A percentile compares a stretch with the other conserved stretches of the same genome.
These are phyloP conservation scores for Xerocomus amazonicus DNA, from an alignment of 1,284 basidiomycete species.

Conservation along the genomic window DNA sequence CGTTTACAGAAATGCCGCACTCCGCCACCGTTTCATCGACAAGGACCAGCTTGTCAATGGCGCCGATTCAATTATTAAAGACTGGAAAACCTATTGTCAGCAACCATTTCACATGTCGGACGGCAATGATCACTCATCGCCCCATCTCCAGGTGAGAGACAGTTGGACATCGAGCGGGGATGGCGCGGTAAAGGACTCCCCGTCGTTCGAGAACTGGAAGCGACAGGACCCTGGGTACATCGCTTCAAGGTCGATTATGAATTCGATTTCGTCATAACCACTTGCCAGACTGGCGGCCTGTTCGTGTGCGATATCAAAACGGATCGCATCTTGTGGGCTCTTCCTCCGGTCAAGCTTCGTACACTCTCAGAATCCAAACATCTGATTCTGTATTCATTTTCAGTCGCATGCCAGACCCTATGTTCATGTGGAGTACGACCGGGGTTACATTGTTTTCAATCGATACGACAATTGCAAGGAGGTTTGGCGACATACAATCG, in stretches of 20 bases:
- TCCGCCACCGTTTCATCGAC: constrained; percentile 44
- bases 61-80: constrained; percentile 23
- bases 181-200: constrained; percentile 55
- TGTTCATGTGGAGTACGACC: constrained; percentile 73
- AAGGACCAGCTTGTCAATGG: constrained; percentile 18
- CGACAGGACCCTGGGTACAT: constrained; percentile 46
- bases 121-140: constrained; percentile 10
- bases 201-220: constrained; percentile 32
- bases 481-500: constrained; percentile 55
- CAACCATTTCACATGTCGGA: constrained; percentile 10
- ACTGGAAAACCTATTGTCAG: constrained; percentile 63
- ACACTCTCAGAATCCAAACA: too few relatives aligned
- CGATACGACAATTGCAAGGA: constrained; percentile 55
- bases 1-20: constrained; percentile 53
- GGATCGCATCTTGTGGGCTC: constrained; percentile 51
- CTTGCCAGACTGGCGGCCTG: constrained; percentile 52
- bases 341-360: constrained; percentile 39
- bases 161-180: constrained; percentile 43
- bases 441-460: constrained; percentile 69
- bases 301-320: constrained; percentile 50
- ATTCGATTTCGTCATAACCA: constrained; percentile 54
- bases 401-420: constrained; percentile 31
- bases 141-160: constrained; percentile 41
- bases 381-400: constrained; percentile 42
- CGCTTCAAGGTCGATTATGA: constrained; percentile 71